Conservation (phyloP, 2,329 filamentous ascomycete species). For the Elsinoe arachidis region DNA sequence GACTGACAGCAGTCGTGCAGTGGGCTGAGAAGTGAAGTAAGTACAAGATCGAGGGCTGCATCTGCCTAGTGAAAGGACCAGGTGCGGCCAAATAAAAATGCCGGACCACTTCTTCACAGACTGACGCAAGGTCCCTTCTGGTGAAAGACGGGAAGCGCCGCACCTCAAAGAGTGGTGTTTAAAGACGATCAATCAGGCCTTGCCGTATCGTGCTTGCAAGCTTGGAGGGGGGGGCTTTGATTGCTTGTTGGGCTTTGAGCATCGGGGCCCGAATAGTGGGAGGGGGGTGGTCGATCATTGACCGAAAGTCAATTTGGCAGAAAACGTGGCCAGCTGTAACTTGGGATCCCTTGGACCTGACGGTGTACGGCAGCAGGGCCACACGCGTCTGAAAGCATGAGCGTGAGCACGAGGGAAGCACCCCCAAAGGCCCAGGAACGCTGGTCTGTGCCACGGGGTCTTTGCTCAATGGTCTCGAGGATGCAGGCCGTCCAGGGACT, state of each 20-base stretch:
- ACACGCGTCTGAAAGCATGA: not conserved
- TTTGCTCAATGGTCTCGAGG: not conserved
- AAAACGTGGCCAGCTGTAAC: constrained; percentile 9
- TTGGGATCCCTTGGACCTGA: not conserved
- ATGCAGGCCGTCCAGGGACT: not conserved
- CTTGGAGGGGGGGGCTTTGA: not conserved
- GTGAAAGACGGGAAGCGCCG: not conserved
- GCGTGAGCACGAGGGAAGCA: constrained; percentile 8
- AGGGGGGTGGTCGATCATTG: not conserved
- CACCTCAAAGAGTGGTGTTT: not conserved
- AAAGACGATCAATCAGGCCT: constrained; percentile 10
- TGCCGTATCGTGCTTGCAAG: constrained; percentile 1
- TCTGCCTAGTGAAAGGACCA: not conserved
- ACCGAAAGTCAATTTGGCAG: constrained; percentile 7
- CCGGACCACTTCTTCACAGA: constrained; percentile 4
- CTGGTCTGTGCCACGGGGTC: constrained; percentile 8
- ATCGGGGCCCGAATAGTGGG: constrained; percentile 1
- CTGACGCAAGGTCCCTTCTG: constrained; percentile 2
- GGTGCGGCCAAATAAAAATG: constrained; percentile 10
- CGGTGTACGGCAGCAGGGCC: not conserved
- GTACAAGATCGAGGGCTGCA: not conserved
- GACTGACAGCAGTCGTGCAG: not conserved
- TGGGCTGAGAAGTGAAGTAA: not conserved
- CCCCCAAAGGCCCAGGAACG: not conserved
- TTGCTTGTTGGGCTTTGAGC: constrained; percentile 12